Evolutionary conservation across 306 rosid species (phyloP), one percentile per base, ranked within the genome.

Genomic region (Vigna mungo): DNA sequence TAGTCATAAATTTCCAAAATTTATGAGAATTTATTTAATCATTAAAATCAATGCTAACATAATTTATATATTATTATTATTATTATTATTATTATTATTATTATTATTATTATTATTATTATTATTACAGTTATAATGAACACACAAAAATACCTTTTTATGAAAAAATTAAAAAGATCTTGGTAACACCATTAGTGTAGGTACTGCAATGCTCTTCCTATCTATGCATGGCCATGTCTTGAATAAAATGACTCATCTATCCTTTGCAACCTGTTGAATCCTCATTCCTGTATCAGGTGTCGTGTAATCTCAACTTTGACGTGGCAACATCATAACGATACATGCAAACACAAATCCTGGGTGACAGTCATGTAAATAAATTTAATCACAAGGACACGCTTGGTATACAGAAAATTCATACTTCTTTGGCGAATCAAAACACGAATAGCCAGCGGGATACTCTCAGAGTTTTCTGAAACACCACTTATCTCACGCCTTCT

Each of bases 311-410:
- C 3, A 6, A 2, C 2, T 4, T 17, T 16, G 60, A 80, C 70
- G 70, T 65, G 75, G 62, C 70, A 16, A 23, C 7, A 73, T 65
- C 75, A 9, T 2, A 74, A 18, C 58, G 5, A 48, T 0, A 43
- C 1, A 8, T 6, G 41, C 34, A 30, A 30, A 4, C 37, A 2
- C 13, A 72, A 9, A 72, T 15, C 68, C 0, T 0, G 1, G 5
- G 10, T 65, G 76, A 60, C 80, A 27, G 1, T 66, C 15, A 15
- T 68, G 80, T 83, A 73, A 59, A 73, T 73, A 9, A 8, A 2
- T 1, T 0, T 0, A 39, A 73, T 8, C 3, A 1, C 11, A 4
- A 73, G 73, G 83, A 18, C 64, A 74, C 43, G 78, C 43, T 49
- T 64, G 10, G 83, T 49, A 8, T 12, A 63, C 7, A 2, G 2